Conservation (phyloP, 345 rosid species). For the Noccaea caerulescens region DNA sequence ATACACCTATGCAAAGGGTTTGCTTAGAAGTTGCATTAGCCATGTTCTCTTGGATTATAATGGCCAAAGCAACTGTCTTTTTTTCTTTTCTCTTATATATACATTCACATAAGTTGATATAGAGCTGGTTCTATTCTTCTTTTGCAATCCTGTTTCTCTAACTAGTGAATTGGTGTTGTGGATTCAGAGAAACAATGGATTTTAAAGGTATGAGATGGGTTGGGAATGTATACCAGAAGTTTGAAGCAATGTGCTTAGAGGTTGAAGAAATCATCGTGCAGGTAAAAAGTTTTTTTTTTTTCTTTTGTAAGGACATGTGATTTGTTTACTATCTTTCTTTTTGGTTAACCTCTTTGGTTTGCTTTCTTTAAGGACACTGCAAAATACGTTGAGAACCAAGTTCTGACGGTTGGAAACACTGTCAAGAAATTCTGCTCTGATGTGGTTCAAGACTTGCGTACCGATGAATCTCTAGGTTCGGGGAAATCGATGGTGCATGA, state of each 20-base stretch:
- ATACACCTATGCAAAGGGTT: conserved; percentile 33
- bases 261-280: conserved; percentile 82
- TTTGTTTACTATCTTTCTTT: neutral
- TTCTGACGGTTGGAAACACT: conserved; percentile 77
- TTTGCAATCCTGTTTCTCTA: conserved; percentile 27
- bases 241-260: conserved; percentile 91
- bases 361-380: conserved; percentile 59
- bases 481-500: conserved; percentile 35
- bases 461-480: conserved; percentile 53
- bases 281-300: conserved; percentile 43
- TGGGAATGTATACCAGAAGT: conserved; percentile 75
- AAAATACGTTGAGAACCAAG: conserved; percentile 76
- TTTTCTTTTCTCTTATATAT: neutral
- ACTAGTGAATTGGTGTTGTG: conserved; percentile 27
- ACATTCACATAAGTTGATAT: neutral
- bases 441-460: conserved; percentile 68
- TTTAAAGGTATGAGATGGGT: conserved; percentile 73
- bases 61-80: conserved; percentile 12
- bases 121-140: neutral
- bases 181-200: conserved; percentile 50
- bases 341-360: conserved; percentile 8
- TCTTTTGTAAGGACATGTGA: neutral
- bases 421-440: conserved; percentile 74
- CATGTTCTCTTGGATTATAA: conserved; percentile 3
- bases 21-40: conserved; percentile 38